Conservation (phyloP, 257 asterid genomes). For the Rauvolfia tetraphylla region DNA sequence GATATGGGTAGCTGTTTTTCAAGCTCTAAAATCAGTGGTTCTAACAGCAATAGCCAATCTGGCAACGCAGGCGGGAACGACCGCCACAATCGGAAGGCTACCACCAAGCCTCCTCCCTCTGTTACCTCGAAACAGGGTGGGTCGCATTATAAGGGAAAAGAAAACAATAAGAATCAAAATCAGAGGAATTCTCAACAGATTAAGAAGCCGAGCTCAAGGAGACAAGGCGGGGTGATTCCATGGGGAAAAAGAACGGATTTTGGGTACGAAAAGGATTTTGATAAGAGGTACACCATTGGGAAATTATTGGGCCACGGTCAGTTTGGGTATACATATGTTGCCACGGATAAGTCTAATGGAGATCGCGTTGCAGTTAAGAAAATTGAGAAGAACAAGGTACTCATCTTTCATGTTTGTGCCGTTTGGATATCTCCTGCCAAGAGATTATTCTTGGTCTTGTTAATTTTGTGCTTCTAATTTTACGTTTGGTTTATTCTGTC, state of each 20-base stretch:
- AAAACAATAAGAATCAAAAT: constrained; percentile 29
- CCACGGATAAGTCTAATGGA: constrained; percentile 73
- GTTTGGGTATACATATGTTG: constrained; percentile 95
- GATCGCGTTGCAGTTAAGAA: constrained; percentile 98
- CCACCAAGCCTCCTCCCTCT: neutral
- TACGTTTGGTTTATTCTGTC: neutral
- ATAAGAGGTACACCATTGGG: constrained; percentile 63
- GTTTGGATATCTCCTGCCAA: neutral
- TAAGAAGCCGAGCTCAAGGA: constrained; percentile 43
- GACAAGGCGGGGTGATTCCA: constrained; percentile 63
- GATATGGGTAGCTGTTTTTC: constrained; percentile 84
- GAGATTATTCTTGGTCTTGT: constrained; percentile 8
- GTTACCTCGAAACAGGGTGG: constrained; percentile 2
- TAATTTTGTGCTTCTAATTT: neutral
- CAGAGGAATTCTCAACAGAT: constrained; percentile 40
- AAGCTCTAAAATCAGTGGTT: constrained; percentile 58
- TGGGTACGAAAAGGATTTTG: constrained; percentile 94
- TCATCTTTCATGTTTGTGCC: neutral
- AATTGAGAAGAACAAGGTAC: constrained; percentile 91
- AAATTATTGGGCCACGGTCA: constrained; percentile 97
- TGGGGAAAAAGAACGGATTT: constrained; percentile 95
- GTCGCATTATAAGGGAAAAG: constrained; percentile 13
- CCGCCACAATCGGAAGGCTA: constrained; percentile 11
- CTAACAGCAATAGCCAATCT: constrained; percentile 44
- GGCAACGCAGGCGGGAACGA: constrained; percentile 30